Percentiles rank a stretch among this genome's conserved stretches.
Conservation (phyloP, 768 basidiomycete species). For the Pleurotus platypus region DNA sequence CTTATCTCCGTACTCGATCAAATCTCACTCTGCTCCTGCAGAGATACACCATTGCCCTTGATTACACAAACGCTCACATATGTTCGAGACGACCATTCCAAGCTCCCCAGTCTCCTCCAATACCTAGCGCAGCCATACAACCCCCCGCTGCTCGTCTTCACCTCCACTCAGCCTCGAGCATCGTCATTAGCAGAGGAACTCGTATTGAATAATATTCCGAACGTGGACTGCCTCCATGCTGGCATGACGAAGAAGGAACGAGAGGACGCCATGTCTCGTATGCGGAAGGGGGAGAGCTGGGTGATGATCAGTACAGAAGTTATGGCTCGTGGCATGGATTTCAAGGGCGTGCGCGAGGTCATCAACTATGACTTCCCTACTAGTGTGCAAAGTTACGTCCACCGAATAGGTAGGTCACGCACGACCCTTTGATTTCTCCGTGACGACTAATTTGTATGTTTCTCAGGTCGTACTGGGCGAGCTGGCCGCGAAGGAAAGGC, state of each 20-base stretch:
- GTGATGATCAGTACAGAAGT: slow-evolving; percentile 95
- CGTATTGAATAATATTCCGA: slow-evolving; percentile 68
- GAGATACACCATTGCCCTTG: slow-evolving; percentile 92
- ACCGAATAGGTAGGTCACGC: slow-evolving; percentile 71
- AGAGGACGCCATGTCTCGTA: slow-evolving; percentile 78
- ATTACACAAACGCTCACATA: slow-evolving; percentile 88
- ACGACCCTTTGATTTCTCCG: no score
- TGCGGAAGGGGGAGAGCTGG: slow-evolving; percentile 92
- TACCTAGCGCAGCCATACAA: slow-evolving; percentile 81
- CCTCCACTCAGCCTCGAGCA: slow-evolving; percentile 84
- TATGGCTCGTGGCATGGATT: slow-evolving; percentile 98
- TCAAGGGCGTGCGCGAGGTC: slow-evolving; percentile 89
- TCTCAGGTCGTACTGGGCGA: slow-evolving; percentile 85
- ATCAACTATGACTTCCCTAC: slow-evolving; percentile 98
- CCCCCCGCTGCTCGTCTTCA: slow-evolving; percentile 90
- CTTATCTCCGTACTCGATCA: neutral
- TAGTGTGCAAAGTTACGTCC: slow-evolving; percentile 92
- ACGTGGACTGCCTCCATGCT: slow-evolving; percentile 89
- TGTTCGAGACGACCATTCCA: slow-evolving; percentile 92
- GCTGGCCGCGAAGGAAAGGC: slow-evolving; percentile 92
- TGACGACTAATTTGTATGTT: no score
- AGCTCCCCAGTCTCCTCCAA: slow-evolving; percentile 81
- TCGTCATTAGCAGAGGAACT: slow-evolving; percentile 80
- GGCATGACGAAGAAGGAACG: slow-evolving; percentile 86
- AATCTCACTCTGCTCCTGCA: slow-evolving; percentile 24